Evolutionary conservation across 2,329 filamentous ascomycete species (phyloP), one percentile per base, ranked within the genome.

Genomic region (Curvularia sp.): DNA sequence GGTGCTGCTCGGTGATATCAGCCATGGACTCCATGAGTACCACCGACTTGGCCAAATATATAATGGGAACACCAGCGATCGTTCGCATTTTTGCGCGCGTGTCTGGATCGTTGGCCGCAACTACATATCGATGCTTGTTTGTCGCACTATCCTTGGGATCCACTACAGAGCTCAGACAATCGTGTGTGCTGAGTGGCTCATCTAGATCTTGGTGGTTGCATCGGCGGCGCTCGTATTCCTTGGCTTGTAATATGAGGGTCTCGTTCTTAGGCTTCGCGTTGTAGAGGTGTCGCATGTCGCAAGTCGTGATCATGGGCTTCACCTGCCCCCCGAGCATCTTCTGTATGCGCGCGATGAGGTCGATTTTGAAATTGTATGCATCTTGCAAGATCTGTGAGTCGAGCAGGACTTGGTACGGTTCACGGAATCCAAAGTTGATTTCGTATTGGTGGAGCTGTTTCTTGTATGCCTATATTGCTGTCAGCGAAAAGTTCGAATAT

Each of bases 391-490:
- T 91, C 64, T 93, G 88, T 58, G 92, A 91, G 74, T 97, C 93
- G 61, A 97, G 88, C 87, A 68, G 66, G 53, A 68, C 64, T 46
- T 98, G 95, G 80, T 97, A 98, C 10, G 95, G 93, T 79, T 95
- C 91, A 68, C 93, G 91, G 78, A 97, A 97, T 60, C 90, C 89
- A 75, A 96, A 97, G 60, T 88, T 88, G 77, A 94, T 85, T 74
- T 89, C 88, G 84, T 93, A 97, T 75, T 94, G 89, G 79, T 92
- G 89, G 89, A 99, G 96, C 72, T 97, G 88, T 87, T 97, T 97
- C 74, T 89, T 87, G 77, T 92, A 93, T 70, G 89, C 88, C 78
- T 91, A 89, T 42, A 82, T 89, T 90, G 49, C 6, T 12, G 42
- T 61, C 30, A 65, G 53, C 12, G 10, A 2, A 26, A 5, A 4